Conservation (phyloP, 495 filamentous ascomycete species). For the Aspergillus sparsus region DNA sequence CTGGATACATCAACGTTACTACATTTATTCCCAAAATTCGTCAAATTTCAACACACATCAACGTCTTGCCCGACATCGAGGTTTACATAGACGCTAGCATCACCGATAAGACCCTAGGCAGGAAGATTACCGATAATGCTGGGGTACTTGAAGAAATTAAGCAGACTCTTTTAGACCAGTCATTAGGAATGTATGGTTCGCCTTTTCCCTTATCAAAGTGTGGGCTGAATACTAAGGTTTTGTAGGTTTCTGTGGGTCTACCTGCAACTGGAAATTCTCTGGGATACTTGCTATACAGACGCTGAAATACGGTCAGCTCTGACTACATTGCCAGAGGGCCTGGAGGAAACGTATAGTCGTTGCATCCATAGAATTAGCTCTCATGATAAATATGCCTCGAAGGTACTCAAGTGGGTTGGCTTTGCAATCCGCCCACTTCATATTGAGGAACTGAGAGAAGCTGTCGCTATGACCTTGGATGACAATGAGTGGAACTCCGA, state of each 20-base stretch:
- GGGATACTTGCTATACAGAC: conserved; percentile 31
- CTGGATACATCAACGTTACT: conserved; percentile 23
- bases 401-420: conserved; percentile 32
- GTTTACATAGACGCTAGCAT: conserved; percentile 29
- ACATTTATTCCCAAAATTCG: conserved; percentile 21
- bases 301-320: conserved; percentile 27
- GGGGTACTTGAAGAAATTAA: conserved; percentile 22
- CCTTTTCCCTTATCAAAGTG: not conserved
- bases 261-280: conserved; percentile 34
- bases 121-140: conserved; percentile 25
- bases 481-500: conserved; percentile 29
- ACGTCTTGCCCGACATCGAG: conserved; percentile 27
- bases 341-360: conserved; percentile 29
- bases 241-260: conserved; percentile 37
- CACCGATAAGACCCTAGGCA: conserved; percentile 23
- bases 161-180: conserved; percentile 15
- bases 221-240: not conserved
- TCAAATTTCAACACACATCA: conserved; percentile 26
- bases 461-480: conserved; percentile 26
- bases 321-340: conserved; percentile 27
- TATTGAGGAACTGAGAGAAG: conserved; percentile 39
- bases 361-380: conserved; percentile 25
- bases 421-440: conserved; percentile 33
- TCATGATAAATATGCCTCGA: conserved; percentile 14
- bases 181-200: conserved; percentile 26